Base-by-base conservation (phyloP, 768 basidiomycete species). In the Panaeolus papilionaceus region DNA sequence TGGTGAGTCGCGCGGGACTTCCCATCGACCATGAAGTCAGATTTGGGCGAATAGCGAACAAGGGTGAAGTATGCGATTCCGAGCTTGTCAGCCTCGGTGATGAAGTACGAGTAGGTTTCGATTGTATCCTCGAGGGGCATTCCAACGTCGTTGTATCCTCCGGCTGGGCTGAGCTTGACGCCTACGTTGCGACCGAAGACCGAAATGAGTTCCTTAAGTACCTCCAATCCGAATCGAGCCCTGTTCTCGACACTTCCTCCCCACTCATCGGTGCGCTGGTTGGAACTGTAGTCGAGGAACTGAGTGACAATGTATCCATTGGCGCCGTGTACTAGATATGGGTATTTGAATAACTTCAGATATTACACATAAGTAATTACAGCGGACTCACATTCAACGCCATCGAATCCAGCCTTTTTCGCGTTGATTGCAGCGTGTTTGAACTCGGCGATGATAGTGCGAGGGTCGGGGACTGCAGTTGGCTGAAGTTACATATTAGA, bases 231-330 rank as follows among this genome's bases (percentile, higher is more conserved):
- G 72, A 91, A 89, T 3, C 86, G 77, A 1, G 81, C 73, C n/a
- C 89, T 82, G 73, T 88, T 88, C 75, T 88, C 85, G 47, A 84
- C 67, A 45, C 82, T 84, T 4, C 89, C 90, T 9, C 89, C 89
- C 80, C 85, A 92, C 64, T 82, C 73, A 76, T 89, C 89, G 14
- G 82, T 86, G 20, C 88, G 83, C 42, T 73, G 66, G 45, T 89
- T 89, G 20, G 82, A 74, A 2, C 73, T 79, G 61, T 72, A 75
- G 66, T 88, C 84, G 18, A 86, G 74, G 79, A 89, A 88, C 67
- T 89, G 86, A 66, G 82, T 76, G 39, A 83, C 64, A 11, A 85
- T 74, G 66, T 83, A 84, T 0, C 84, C 84, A 64, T 79, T 79
- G 10, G 83, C 83, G 16, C 80, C 79, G 62, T 82, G 81, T 71